phyloP scores from a whole-genome alignment of 2,329 filamentous ascomycete species.

The Cryphonectria radicalis region DNA sequence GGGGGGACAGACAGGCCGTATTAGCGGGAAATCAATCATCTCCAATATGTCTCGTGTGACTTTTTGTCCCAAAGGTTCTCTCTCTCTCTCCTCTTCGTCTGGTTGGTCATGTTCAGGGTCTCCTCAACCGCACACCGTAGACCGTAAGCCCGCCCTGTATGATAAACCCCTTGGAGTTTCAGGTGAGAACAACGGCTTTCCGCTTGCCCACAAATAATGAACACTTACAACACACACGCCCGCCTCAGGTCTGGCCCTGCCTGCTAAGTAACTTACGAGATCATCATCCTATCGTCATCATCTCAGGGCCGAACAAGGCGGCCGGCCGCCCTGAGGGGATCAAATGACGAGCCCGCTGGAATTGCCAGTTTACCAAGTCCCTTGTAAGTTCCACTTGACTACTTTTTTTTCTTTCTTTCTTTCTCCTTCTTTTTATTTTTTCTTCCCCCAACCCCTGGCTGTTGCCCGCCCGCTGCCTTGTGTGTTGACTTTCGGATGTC shows the following conservation, averaged over 20 bases:
- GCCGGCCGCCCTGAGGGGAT: neutral
- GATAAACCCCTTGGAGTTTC: slow-evolving; percentile 9
- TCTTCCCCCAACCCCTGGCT: neutral
- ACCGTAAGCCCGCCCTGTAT: neutral
- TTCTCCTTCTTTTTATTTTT: neutral
- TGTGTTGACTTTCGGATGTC: neutral
- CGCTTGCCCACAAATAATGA: neutral
- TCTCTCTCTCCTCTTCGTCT: neutral
- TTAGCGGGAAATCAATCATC: neutral
- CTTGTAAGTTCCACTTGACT: neutral
- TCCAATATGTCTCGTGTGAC: neutral
- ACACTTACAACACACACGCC: neutral
- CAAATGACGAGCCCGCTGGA: neutral
- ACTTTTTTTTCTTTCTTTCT: neutral
- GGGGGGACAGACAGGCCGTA: neutral
- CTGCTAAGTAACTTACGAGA: neutral
- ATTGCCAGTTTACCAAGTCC: neutral
- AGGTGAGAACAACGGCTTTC: slow-evolving; percentile 14
- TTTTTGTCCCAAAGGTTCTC: too few species aligned
- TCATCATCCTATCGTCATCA: slow-evolving; percentile 8
- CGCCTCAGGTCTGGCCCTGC: slow-evolving; percentile 10
- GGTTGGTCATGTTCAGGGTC: neutral
- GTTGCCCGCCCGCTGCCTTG: neutral
- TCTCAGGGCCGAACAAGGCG: slow-evolving; percentile 1
- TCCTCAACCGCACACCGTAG: slow-evolving; percentile 1